phyloP scores from a whole-genome alignment of 2,329 filamentous ascomycete species.

The Paracamarosporium sp. region DNA sequence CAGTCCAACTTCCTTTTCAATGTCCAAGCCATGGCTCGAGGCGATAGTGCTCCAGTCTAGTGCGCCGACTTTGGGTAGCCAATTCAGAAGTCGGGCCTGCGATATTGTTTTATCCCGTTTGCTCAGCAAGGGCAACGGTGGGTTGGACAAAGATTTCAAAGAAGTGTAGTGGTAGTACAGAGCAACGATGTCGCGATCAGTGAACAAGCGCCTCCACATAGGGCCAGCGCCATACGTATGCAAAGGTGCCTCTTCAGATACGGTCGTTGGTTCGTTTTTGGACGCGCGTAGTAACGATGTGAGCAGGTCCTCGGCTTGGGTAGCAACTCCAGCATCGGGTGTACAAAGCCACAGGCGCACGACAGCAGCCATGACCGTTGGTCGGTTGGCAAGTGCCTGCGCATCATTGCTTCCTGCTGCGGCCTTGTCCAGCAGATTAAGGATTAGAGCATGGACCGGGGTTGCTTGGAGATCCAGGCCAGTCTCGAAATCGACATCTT shows the following conservation, averaged over 20 bases:
- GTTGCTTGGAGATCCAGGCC: slow-evolving; percentile 58
- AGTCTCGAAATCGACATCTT: slow-evolving; percentile 61
- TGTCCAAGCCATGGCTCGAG: slow-evolving; percentile 57
- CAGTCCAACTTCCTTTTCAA: slow-evolving; percentile 54
- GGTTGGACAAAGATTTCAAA: slow-evolving; percentile 44
- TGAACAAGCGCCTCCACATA: slow-evolving; percentile 68
- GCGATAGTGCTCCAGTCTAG: slow-evolving; percentile 63
- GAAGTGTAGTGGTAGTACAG: slow-evolving; percentile 64
- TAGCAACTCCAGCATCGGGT: slow-evolving; percentile 61
- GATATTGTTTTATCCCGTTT: slow-evolving; percentile 64
- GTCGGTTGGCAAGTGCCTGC: slow-evolving; percentile 63
- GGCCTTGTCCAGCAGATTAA: slow-evolving; percentile 65
- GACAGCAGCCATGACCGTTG: slow-evolving; percentile 61
- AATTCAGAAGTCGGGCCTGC: slow-evolving; percentile 66
- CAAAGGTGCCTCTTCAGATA: slow-evolving; percentile 32
- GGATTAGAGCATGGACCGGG: slow-evolving; percentile 62
- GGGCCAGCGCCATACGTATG: slow-evolving; percentile 46
- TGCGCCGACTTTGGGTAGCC: slow-evolving; percentile 60
- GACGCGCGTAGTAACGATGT: slow-evolving; percentile 59
- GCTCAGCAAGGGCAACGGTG: slow-evolving; percentile 45
- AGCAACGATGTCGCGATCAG: slow-evolving; percentile 64
- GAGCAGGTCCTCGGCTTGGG: slow-evolving; percentile 60
- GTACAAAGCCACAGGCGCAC: slow-evolving; percentile 66
- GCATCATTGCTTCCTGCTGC: slow-evolving; percentile 59
- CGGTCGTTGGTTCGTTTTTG: slow-evolving; percentile 49